phyloP scores from a whole-genome alignment of 768 basidiomycete species.

The Xanthoconium purpureum region DNA sequence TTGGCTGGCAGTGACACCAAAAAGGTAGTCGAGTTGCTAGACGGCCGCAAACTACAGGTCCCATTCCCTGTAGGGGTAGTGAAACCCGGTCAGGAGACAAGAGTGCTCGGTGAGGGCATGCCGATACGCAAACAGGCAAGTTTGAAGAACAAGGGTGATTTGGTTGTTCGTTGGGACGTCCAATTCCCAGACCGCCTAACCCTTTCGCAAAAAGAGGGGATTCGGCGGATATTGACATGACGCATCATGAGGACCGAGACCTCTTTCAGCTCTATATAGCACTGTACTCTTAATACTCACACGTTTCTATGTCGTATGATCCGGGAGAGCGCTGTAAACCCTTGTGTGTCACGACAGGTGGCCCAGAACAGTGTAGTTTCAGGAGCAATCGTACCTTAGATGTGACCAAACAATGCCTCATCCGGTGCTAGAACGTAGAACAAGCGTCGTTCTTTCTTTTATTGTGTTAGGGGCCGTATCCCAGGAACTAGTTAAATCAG shows the following conservation, averaged over 20 bases:
- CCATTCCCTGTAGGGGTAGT: slow-evolving; percentile 63
- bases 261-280: slow-evolving; percentile 7
- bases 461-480: too few species aligned
- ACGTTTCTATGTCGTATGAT: slow-evolving; percentile 2
- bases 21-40: slow-evolving; percentile 64
- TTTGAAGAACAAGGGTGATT: slow-evolving; percentile 73
- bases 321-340: neutral
- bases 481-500: neutral
- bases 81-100: slow-evolving; percentile 74
- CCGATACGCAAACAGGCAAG: slow-evolving; percentile 80
- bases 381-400: too few species aligned
- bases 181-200: slow-evolving; percentile 79
- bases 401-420: too few species aligned
- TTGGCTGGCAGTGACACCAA: slow-evolving; percentile 58
- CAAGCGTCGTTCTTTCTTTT: too few species aligned
- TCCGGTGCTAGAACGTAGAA: too few species aligned
- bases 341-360: neutral
- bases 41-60: slow-evolving; percentile 75
- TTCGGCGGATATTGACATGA: slow-evolving; percentile 63
- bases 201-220: slow-evolving; percentile 72
- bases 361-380: too few species aligned
- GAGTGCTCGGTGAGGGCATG: slow-evolving; percentile 80
- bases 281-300: slow-evolving; percentile 10
- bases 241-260: neutral
- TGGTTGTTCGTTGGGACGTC: slow-evolving; percentile 80